Conservation (phyloP, 2,329 filamentous ascomycete species). For the Pyrenophora seminiperda region DNA sequence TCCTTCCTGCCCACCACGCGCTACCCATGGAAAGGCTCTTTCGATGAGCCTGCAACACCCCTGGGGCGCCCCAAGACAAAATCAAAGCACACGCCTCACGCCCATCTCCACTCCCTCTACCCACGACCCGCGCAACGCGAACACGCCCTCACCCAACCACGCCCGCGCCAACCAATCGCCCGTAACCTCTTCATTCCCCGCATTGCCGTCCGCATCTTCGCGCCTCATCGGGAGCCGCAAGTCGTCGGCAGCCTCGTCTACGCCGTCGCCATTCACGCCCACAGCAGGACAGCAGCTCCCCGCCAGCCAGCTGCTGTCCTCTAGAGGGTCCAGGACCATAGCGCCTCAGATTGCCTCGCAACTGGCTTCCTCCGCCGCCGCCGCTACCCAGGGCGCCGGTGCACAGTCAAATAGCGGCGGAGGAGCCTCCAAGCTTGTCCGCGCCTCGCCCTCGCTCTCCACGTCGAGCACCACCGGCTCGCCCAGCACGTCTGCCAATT, state of each 20-base stretch:
- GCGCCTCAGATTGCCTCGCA: constrained; percentile 60
- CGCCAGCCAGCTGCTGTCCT: constrained; percentile 59
- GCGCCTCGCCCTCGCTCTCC: constrained; percentile 63
- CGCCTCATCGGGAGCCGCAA: constrained; percentile 59
- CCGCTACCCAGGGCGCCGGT: constrained; percentile 56
- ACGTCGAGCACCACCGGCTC: constrained; percentile 57
- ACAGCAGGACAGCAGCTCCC: constrained; percentile 62
- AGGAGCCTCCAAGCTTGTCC: constrained; percentile 61
- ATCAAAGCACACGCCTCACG: constrained; percentile 61
- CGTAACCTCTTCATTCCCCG: constrained; percentile 59
- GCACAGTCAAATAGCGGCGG: constrained; percentile 59
- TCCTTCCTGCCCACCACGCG: constrained; percentile 38
- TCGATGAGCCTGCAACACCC: constrained; percentile 60
- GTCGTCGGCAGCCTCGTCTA: constrained; percentile 60
- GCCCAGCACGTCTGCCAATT: constrained; percentile 58
- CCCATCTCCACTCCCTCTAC: constrained; percentile 59
- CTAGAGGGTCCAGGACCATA: constrained; percentile 62
- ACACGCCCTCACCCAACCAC: constrained; percentile 53
- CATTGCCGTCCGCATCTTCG: constrained; percentile 55
- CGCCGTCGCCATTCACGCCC: constrained; percentile 60
- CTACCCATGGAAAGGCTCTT: constrained; percentile 50
- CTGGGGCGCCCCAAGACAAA: constrained; percentile 62
- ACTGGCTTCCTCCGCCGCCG: constrained; percentile 61
- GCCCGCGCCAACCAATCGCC: constrained; percentile 59
- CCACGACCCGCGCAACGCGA: constrained; percentile 50